Conservation (phyloP, 495 filamentous ascomycete species). For the Hypoxylon rickii region DNA sequence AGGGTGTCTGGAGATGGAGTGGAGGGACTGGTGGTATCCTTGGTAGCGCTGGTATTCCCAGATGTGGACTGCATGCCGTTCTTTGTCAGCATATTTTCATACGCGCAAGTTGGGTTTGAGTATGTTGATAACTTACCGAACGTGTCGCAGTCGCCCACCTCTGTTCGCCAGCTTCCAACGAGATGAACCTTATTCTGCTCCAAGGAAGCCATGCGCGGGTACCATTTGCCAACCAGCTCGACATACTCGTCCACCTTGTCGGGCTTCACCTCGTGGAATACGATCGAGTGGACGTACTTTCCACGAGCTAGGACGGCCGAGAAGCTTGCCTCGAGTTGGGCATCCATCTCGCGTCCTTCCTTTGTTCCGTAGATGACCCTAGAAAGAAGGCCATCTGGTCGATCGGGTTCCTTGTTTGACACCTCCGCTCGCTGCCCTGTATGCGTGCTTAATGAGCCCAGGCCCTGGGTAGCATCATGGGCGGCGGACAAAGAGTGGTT, state of each 20-base stretch:
- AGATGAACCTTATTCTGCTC: slow-evolving; percentile 91
- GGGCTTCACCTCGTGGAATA: slow-evolving; percentile 94
- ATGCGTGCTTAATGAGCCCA: slow-evolving; percentile 69
- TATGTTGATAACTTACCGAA: slow-evolving; percentile 68
- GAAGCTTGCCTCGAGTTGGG: slow-evolving; percentile 93
- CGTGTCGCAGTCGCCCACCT: slow-evolving; percentile 96
- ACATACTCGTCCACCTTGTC: slow-evolving; percentile 96
- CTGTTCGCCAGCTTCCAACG: slow-evolving; percentile 97
- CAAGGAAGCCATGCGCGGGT: slow-evolving; percentile 79
- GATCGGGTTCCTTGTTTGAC: slow-evolving; percentile 46
- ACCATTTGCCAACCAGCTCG: slow-evolving; percentile 88
- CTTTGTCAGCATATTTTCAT: slow-evolving; percentile 13
- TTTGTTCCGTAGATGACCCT: slow-evolving; percentile 94
- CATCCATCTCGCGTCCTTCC: slow-evolving; percentile 88
- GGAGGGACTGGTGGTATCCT: slow-evolving; percentile 89
- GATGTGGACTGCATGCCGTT: slow-evolving; percentile 76
- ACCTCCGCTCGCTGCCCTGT: slow-evolving; percentile 56
- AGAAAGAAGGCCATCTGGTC: slow-evolving; percentile 58
- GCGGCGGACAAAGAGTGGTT: slow-evolving; percentile 56
- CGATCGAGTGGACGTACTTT: slow-evolving; percentile 98
- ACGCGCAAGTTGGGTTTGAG: background rate
- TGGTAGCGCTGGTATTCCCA: slow-evolving; percentile 99
- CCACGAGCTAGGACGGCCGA: slow-evolving; percentile 90
- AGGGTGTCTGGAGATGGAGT: slow-evolving; percentile 78
- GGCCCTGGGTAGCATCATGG: slow-evolving; percentile 42